Evolutionary conservation across 306 rosid genomes (phyloP).

Genomic region (Vigna radiata): DNA sequence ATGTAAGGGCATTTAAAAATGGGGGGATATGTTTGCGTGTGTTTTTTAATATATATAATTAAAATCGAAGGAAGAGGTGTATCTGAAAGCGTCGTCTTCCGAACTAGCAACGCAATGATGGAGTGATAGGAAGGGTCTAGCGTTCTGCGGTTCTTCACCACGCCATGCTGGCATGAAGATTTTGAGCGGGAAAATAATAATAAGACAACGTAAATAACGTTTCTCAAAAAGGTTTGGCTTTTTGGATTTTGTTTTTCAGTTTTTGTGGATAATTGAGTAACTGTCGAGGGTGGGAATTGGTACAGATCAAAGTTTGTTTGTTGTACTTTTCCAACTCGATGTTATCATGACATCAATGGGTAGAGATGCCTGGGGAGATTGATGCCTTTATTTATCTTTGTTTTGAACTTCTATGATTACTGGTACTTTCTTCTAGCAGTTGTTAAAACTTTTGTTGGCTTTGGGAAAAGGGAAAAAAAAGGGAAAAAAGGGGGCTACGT

Average conservation of each 20-base stretch:
- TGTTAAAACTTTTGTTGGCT: constrained; percentile 17
- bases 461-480: not conserved
- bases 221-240: constrained; percentile 48
- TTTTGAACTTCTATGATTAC: constrained; percentile 33
- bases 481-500: constrained; percentile 7
- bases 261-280: constrained; percentile 24
- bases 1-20: constrained; percentile 27
- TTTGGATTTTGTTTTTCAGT: not conserved
- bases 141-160: constrained; percentile 37
- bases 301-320: constrained; percentile 30
- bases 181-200: constrained; percentile 52
- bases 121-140: constrained; percentile 43
- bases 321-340: constrained; percentile 17
- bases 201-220: not conserved
- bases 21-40: constrained; percentile 1
- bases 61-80: constrained; percentile 46
- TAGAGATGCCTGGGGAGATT: constrained; percentile 4
- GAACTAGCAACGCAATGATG: constrained; percentile 48
- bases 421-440: constrained; percentile 27
- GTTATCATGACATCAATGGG: constrained; percentile 43
- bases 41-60: constrained; percentile 35
- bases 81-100: constrained; percentile 64
- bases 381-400: constrained; percentile 27
- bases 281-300: constrained; percentile 39
- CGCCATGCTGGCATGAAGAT: constrained; percentile 32